These are phyloP conservation scores for Podospora bellae-mahoneyi DNA, from an alignment of 495 filamentous ascomycete species.

Conservation along the genomic window DNA sequence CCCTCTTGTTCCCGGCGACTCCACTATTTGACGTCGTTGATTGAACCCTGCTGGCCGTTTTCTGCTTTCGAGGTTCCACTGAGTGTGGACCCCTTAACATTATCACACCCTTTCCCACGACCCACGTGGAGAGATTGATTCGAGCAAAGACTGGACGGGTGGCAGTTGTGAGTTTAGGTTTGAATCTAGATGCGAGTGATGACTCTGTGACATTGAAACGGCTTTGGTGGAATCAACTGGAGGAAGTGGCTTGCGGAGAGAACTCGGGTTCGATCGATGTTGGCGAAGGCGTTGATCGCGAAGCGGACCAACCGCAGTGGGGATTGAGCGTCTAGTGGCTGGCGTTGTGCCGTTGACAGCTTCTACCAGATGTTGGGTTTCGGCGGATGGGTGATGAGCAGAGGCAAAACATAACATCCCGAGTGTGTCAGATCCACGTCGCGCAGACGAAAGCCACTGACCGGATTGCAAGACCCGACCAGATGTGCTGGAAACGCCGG, in stretches of 20 bases:
- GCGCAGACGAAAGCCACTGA: neutral
- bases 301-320: neutral
- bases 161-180: neutral
- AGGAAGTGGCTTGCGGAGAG: neutral
- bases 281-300: too few species aligned
- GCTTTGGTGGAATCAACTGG: neutral
- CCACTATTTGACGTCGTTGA: neutral
- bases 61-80: neutral
- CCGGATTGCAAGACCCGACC: neutral
- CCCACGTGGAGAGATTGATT: neutral
- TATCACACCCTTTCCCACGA: neutral
- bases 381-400: neutral
- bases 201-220: neutral
- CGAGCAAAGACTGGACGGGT: neutral
- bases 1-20: neutral
- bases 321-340: neutral
- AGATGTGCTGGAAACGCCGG: neutral
- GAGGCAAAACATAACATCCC: too few species aligned
- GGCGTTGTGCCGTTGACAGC: neutral
- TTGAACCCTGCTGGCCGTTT: neutral
- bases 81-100: neutral
- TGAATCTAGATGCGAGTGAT: neutral
- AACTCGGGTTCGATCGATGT: neutral
- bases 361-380: neutral
- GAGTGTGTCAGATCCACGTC: neutral